Evolutionary conservation across 768 basidiomycete species (phyloP), one percentile per base, ranked within the genome.

Genomic region (Steccherinum ochraceum): DNA sequence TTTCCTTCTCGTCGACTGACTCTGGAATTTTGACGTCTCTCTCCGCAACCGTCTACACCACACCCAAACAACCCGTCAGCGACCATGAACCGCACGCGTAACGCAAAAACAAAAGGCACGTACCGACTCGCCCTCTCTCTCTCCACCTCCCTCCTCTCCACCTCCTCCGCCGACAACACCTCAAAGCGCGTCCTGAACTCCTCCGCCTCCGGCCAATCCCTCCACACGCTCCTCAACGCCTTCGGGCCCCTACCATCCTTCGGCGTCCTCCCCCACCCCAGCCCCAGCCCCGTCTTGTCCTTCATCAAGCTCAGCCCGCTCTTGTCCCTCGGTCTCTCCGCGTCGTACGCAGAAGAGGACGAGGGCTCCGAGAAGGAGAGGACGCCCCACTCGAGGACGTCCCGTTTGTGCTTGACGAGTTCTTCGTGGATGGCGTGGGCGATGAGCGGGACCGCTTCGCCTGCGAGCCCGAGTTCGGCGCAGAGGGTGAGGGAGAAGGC

Each of bases 401-500:
- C 93, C 59, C 89, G 90, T 65, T 95, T 97, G 67, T 96, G 93
- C 64, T 90, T 91, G 60, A 95, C 74, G 42, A 99, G 78, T 62
- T 99, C 96, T 62, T 97, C 96, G 65, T 95, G 93, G 13, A 99
- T 70, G 1, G 96, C 94, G 63, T 94, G 91, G 3, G 95, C 81
- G 56, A 99, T 80, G 48, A 98, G 79, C 4, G 95, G 92, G 4
- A 84, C 64, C 0, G 94, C 90, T 64, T 94, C 93, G 35, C 93
- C 90, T 0, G 85, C 75, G 2, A 99, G 76, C 5, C 93, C 93
- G 13, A 98, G 79, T 55, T 98, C 96, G 20, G 75, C 65, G 60
- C 89, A 92, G 26, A 97, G 84, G 46, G 79, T 82, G 35, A 71
- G 68, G 0, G 95, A 80, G 60, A 98, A 98, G 1, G 71, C 75